Evolutionary conservation across 1,139 yeast species (phyloP).

Genomic region (Suhomyces maxii): DNA sequence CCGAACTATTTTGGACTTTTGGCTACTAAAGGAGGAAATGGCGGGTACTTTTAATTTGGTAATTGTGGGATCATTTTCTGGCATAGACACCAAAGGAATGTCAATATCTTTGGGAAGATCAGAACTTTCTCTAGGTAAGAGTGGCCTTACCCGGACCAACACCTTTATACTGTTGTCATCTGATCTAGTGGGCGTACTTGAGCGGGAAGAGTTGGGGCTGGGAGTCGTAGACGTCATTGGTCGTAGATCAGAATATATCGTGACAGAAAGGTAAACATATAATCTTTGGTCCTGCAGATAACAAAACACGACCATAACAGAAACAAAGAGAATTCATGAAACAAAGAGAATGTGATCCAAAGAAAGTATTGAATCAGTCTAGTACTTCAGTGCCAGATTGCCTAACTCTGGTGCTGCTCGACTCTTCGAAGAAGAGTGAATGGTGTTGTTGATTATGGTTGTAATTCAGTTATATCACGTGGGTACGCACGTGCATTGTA

Average conservation of each 20-base stretch:
- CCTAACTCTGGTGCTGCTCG: too few species aligned
- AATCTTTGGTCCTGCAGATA: not conserved
- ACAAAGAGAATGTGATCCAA: not conserved
- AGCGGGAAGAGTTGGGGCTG: not conserved
- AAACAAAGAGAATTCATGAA: not conserved
- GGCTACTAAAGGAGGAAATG: conserved; percentile 15
- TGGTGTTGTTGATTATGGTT: too few species aligned
- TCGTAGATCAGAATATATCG: not conserved
- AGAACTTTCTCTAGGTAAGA: conserved; percentile 34
- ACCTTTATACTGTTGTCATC: conserved; percentile 39
- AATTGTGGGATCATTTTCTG: conserved; percentile 21
- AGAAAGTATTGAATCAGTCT: not conserved
- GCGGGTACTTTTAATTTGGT: conserved; percentile 26
- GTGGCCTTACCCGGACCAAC: conserved; percentile 48
- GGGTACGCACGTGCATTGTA: not conserved
- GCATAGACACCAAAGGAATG: conserved; percentile 33
- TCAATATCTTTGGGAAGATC: conserved; percentile 6
- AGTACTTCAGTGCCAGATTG: too few species aligned
- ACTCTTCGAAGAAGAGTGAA: too few species aligned
- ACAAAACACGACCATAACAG: not conserved
- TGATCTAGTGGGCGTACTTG: not conserved
- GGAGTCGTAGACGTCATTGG: not conserved
- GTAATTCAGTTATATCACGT: not conserved
- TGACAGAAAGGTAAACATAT: conserved; percentile 5
- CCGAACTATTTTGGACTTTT: conserved; percentile 1